These are phyloP conservation scores for Chrysanthemum lavandulifolium DNA, from an alignment of 129 eudicot genomes.

Conservation along the genomic window DNA sequence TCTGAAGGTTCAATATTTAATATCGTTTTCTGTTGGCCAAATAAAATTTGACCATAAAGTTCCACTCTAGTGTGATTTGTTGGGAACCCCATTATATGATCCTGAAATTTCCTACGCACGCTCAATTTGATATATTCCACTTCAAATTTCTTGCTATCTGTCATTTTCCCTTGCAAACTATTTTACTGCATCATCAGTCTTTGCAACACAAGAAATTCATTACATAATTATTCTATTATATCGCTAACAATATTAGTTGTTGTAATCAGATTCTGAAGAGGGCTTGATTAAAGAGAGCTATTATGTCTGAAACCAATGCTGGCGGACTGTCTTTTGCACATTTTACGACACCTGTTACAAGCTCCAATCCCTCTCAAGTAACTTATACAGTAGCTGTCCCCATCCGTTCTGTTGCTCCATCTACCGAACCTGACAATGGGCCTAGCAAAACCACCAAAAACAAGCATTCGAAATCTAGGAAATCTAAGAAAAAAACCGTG, in stretches of 20 bases:
- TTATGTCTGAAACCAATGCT: constrained; percentile 29
- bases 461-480: constrained; percentile 32
- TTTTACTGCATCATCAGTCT: no score
- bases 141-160: no score
- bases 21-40: no score
- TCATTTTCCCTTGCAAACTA: no score
- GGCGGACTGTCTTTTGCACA: constrained; percentile 18
- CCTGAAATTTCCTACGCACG: no score
- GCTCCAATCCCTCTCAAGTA: constrained; percentile 15
- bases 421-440: constrained; percentile 18
- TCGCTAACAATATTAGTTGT: neutral
- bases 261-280: constrained; percentile 4
- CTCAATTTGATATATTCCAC: no score
- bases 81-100: no score
- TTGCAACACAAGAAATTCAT: neutral
- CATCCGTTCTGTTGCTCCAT: constrained; percentile 42
- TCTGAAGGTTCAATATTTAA: no score
- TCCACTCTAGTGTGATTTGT: no score
- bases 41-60: no score
- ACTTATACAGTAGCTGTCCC: constrained; percentile 48
- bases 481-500: constrained; percentile 21
- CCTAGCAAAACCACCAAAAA: constrained; percentile 24
- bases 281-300: neutral
- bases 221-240: neutral
- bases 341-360: neutral